Evolutionary conservation across 805 yeast species (phyloP), one percentile per base, ranked within the genome.

Genomic region (Candida insectorum): DNA sequence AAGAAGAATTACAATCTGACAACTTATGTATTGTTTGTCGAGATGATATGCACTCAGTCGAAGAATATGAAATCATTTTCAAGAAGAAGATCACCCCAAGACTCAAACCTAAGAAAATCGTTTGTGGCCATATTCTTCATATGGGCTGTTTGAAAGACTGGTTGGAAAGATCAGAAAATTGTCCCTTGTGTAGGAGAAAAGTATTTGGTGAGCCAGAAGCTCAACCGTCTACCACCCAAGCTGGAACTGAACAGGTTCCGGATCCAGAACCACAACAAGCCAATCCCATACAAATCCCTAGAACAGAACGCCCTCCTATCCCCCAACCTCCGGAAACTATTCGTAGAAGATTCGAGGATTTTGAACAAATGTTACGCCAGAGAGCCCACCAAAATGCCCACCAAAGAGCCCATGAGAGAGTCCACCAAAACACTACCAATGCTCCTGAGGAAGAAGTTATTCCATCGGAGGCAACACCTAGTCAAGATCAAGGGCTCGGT

Each of bases 101-200:
- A 36, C 59, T 61, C 27, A 65, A 60, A 30, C 96, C 97, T 4
- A 87, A 86, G 56, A 82, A 73, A 50, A 66, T 93, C 30, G 70
- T 65, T 1, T 93, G 98, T 65, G 84, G 86, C 16, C 98, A 93
- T 57, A 81, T 86, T 30, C 69, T 91, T 37, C 98, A 93, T 55
- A 63, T 83, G 60, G 89, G 93, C 4, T 93, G 98, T 56, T 69
- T 93, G 41, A 84, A 86, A 50, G 81, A 84, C 45, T 93, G 98
- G 98, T 68, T 93, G 46, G 94, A 85, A 51, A 73, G 95, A 44
- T 86, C 96, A 0, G 91, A 82, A 46, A 75, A 77, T n/a, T 93
- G 98, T 62, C 98, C 98, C 2, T 77, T 89, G 34, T 93, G 98
- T 56, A 69, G 96, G 40, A 68, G 81, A 19, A 75, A 78, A 8